phyloP scores from a whole-genome alignment of 2,329 filamentous ascomycete genomes.

The Hypomyces perniciosus region DNA sequence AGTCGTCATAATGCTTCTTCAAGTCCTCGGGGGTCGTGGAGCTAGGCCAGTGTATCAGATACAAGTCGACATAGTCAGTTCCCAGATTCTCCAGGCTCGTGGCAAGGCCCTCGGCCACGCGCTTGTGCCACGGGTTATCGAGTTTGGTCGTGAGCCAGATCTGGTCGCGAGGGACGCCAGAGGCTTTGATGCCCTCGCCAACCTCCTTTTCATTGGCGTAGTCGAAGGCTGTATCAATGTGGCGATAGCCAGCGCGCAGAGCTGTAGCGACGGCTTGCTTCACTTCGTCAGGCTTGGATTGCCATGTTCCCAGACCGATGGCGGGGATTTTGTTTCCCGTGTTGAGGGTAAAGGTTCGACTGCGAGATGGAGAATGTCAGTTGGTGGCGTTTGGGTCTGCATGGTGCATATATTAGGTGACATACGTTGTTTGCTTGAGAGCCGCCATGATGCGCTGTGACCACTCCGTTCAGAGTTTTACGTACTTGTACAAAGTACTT shows the following conservation, averaged over 20 bases:
- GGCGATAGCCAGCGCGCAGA: slow-evolving; percentile 62
- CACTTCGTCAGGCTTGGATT: slow-evolving; percentile 64
- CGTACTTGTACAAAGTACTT: background rate
- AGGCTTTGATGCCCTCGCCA: slow-evolving; percentile 57
- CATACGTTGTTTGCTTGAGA: slow-evolving; percentile 8
- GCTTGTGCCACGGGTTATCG: slow-evolving; percentile 72
- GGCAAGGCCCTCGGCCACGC: slow-evolving; percentile 56
- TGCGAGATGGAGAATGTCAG: background rate
- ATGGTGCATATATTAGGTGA: too few species aligned
- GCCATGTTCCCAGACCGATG: slow-evolving; percentile 74
- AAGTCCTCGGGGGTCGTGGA: slow-evolving; percentile 55
- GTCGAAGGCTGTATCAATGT: slow-evolving; percentile 70
- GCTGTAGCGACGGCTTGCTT: slow-evolving; percentile 65
- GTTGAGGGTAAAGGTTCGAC: slow-evolving; percentile 57
- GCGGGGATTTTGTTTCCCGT: slow-evolving; percentile 73
- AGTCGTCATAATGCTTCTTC: slow-evolving; percentile 66
- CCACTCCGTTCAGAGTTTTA: background rate
- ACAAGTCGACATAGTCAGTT: slow-evolving; percentile 62
- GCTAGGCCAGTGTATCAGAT: slow-evolving; percentile 68
- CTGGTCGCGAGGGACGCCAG: slow-evolving; percentile 57
- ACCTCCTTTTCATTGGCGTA: slow-evolving; percentile 73
- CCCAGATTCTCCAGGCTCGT: slow-evolving; percentile 55
- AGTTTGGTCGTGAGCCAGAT: slow-evolving; percentile 78
- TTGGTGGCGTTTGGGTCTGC: background rate
- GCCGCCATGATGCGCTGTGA: slow-evolving; percentile 7